Evolutionary conservation across 441 rosid genomes (phyloP), one percentile per base, ranked within the genome.

Genomic region (Adansonia grandidieri): DNA sequence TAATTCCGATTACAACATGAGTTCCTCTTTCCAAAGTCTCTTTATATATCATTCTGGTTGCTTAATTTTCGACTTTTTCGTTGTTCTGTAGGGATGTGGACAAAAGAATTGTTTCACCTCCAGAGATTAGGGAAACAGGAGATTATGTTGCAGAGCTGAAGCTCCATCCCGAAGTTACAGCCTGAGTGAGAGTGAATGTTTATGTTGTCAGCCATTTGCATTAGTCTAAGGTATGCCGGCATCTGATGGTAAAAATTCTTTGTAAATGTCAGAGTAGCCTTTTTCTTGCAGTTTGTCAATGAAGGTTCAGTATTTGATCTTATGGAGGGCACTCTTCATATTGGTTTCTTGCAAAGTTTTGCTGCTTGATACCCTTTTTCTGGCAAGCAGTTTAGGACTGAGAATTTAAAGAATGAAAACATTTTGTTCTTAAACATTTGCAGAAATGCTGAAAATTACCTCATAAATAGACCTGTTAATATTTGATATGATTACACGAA

Each of bases 121-220:
- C 98, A 2, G 99, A 96, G 72, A 93, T 96, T 56, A 87, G 95
- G 78, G 99, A 96, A 86, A 90, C 94, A 0, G 98, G 98, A 72
- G 97, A 92, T 81, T 92, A 93, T 82, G 71, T 91, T 17, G 99
- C 93, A 40, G 97, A 96, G 82, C 87, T 96, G 47, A 96, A 90
- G 86, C 98, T 96, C 83, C 99, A 93, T 69, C 97, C 97, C 0
- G 98, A 96, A 82, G 97, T 96, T 73, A 90, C 89, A 44, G 95
- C 97, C 61, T 89, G 84, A 61, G 83, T 91, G 73, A 87, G 80
- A 86, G 24, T 92, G 81, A 92, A 89, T 62, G 93, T 92, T 72
- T 86, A 15, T 75, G 91, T 63, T 42, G 8, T 17, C 8, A 15
- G 63, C 62, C 28, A 65, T 54, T 9, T 65, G 72, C 37, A 28